Percentiles rank a stretch among this genome's conserved stretches.
Conservation (phyloP, 179 eudicot genomes). For the Sideroxylon spinosum region DNA sequence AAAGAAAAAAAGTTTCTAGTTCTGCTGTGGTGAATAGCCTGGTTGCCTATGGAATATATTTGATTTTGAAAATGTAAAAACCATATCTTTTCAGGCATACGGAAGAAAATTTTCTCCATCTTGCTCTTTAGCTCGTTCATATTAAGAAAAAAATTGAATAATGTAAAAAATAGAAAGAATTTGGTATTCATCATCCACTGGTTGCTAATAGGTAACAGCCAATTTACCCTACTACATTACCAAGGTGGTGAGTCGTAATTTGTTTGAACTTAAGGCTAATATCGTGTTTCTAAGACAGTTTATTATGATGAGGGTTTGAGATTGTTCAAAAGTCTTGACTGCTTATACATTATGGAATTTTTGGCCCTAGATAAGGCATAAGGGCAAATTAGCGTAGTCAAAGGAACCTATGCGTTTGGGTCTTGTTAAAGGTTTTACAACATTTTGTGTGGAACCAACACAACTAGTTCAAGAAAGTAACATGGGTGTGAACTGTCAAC, state of each 20-base stretch:
- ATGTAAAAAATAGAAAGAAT: too few relatives aligned
- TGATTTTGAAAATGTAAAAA: constrained; percentile 1
- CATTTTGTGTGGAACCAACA: not conserved
- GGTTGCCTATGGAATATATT: not conserved
- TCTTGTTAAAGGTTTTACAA: not conserved
- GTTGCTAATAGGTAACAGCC: too few relatives aligned
- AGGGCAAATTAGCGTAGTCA: not conserved
- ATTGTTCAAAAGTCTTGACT: not conserved
- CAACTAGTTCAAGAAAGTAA: not conserved
- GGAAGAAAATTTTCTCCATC: not conserved
- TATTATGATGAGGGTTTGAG: too few relatives aligned
- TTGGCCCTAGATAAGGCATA: not conserved
- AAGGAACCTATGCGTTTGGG: not conserved
- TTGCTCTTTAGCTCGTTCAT: not conserved
- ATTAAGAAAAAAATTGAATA: not conserved
- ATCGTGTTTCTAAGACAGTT: not conserved
- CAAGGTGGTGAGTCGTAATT: too few relatives aligned
- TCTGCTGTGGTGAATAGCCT: not conserved
- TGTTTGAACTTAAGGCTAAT: not conserved
- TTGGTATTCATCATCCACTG: not conserved
- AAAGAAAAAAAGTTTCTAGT: not conserved
- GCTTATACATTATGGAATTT: not conserved
- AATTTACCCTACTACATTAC: too few relatives aligned
- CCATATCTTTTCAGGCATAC: not conserved
- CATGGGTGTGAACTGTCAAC: not conserved